Conservation (phyloP, 1,284 basidiomycete species). For the Leccinum pallidistipes region DNA sequence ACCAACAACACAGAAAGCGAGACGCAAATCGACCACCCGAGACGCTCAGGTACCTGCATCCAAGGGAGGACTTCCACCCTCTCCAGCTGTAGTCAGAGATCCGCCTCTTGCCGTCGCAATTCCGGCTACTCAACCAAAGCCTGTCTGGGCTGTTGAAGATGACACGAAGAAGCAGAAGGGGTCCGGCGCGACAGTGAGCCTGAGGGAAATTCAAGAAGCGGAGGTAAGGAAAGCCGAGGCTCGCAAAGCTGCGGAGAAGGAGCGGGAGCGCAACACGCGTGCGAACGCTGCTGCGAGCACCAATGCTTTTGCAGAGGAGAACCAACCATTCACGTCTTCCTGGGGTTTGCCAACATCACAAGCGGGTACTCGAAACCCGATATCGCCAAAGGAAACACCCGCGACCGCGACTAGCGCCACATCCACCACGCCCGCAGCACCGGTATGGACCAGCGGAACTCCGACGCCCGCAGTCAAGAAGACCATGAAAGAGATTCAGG, state of each 20-base stretch:
- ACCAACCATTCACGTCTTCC: constrained; percentile 62
- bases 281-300: constrained; percentile 41
- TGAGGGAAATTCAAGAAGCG: constrained; percentile 95
- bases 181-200: constrained; percentile 54
- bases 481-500: constrained; percentile 98
- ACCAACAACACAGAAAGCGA: constrained; percentile 26
- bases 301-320: constrained; percentile 47
- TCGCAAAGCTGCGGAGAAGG: constrained; percentile 68
- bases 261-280: constrained; percentile 59
- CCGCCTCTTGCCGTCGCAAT: constrained; percentile 26
- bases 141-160: constrained; percentile 66
- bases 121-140: constrained; percentile 40
- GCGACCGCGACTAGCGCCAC: constrained; percentile 38
- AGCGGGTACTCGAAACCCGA: constrained; percentile 51
- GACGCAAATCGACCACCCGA: constrained; percentile 31
- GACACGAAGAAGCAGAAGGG: constrained; percentile 56
- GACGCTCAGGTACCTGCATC: constrained; percentile 29
- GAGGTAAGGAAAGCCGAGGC: constrained; percentile 83
- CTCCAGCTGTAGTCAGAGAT: constrained; percentile 21
- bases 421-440: constrained; percentile 33
- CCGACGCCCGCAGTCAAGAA: constrained; percentile 71
- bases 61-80: constrained; percentile 18
- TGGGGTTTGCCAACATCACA: constrained; percentile 82
- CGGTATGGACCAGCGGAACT: constrained; percentile 68
- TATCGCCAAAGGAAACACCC: constrained; percentile 44